These are phyloP conservation scores for Parietichytrium sp. DNA, from an alignment of 108 stramenopile species.

Conservation along the genomic window DNA sequence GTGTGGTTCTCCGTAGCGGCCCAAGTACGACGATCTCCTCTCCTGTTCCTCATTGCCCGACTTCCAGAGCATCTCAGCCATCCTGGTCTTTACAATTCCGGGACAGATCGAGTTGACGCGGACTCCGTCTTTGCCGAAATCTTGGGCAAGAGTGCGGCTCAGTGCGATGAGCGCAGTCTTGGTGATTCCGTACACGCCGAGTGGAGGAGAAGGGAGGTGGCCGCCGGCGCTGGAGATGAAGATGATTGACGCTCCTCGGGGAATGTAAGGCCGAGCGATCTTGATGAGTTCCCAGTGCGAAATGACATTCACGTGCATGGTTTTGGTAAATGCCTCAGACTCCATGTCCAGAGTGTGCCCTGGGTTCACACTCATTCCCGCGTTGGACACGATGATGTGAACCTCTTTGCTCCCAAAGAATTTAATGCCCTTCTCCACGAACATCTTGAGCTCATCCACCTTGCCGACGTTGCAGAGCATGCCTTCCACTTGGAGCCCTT, in stretches of 20 bases:
- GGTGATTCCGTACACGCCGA: constrained; percentile 55
- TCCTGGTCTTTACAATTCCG: constrained; percentile 68
- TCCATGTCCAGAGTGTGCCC: constrained; percentile 26
- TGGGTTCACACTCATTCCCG: neutral
- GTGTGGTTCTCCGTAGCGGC: constrained; percentile 18
- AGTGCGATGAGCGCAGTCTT: constrained; percentile 74
- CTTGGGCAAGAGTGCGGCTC: constrained; percentile 71
- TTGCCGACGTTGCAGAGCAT: constrained; percentile 21
- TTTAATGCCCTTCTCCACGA: neutral
- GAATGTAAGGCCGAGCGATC: constrained; percentile 36
- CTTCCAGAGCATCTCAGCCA: constrained; percentile 58
- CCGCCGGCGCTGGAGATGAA: neutral
- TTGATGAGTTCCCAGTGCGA: constrained; percentile 24
- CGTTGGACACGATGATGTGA: constrained; percentile 9
- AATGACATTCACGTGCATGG: constrained; percentile 10
- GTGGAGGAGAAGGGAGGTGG: neutral
- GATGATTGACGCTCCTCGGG: constrained; percentile 11
- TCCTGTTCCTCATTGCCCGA: neutral
- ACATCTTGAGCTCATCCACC: neutral
- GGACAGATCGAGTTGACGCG: constrained; percentile 72
- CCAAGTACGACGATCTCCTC: neutral
- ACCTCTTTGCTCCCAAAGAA: neutral
- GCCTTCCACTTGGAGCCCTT: constrained; percentile 10
- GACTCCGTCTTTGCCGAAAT: constrained; percentile 70
- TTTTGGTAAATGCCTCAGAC: constrained; percentile 35